Evolutionary conservation across 2,329 filamentous ascomycete genomes (phyloP), one percentile per base, ranked within the genome.

Genomic region (Colletotrichum filicis): DNA sequence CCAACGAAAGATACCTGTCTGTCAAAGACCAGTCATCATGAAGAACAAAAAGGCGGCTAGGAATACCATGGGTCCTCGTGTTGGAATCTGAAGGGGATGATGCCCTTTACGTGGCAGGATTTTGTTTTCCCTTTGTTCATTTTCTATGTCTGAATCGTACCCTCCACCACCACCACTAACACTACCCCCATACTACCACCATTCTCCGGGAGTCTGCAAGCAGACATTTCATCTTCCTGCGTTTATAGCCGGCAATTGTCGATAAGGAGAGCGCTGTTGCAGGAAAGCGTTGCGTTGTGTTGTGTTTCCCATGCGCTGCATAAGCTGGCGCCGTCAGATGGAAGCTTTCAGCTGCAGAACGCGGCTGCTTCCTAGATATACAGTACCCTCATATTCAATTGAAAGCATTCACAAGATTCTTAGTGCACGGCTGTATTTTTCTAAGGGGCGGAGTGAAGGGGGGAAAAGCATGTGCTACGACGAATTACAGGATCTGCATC

Each of bases 61-160:
- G 60, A 46, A 71, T 73, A 73, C 71, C 66, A 73, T 66, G 62
- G 70, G 62, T 71, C 62, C 62, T 63, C 56, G 61, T 66, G 66
- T 63, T 66, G 58, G 73, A 59, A 68, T 74, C 42, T 57, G 66
- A 55, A 62, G 67, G 62, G 58, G 71, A 68, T 49, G 42, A 49
- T 32, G 63, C 59, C 62, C 62, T 64, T 60, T 72, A 67, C 58
- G 62, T 49, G 71, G 62, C 68, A 72, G 71, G 52, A 71, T 73
- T 63, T 74, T 74, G 71, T 67, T 74, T 75, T 74, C 68, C 64
- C 58, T 75, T 73, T 74, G 68, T 74, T 60, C 65, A 69, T 66
- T 74, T 58, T 74, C 63, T 68, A 68, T 73, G 60, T 75, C 72
- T 69, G 66, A 74, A 73, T 72, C 61, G 64, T 72, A 75, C 74